A percentile compares a stretch with the other conserved stretches of the same genome.
Conservation (phyloP, 495 filamentous ascomycete species). For the Penicillium pulvis region DNA sequence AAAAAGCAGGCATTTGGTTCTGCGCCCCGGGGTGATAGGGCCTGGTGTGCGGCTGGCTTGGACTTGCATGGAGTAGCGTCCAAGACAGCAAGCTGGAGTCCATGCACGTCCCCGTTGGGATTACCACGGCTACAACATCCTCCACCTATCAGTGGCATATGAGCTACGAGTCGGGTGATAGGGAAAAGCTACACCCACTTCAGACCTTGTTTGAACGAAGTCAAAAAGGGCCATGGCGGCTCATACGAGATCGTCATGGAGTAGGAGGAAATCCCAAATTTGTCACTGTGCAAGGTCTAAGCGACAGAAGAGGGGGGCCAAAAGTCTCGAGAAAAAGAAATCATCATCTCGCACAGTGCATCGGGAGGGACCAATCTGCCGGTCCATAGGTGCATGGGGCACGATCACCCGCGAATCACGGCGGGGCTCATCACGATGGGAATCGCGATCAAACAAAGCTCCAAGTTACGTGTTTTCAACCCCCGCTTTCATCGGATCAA, state of each 20-base stretch:
- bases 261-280: not conserved
- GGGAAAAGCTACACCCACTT: not conserved
- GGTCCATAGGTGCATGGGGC: not conserved
- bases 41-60: not conserved
- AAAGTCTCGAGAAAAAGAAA: not conserved
- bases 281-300: not conserved
- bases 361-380: not conserved
- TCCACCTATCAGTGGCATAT: not conserved
- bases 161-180: not conserved
- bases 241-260: not conserved
- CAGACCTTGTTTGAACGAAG: not conserved
- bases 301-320: not conserved
- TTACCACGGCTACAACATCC: not conserved
- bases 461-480: not conserved
- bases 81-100: not conserved
- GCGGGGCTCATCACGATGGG: not conserved
- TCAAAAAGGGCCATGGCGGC: not conserved
- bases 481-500: slow-evolving; percentile 5
- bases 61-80: not conserved
- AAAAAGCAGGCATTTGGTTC: not conserved
- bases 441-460: slow-evolving; percentile 3
- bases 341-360: not conserved
- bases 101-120: not conserved
- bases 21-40: not conserved
- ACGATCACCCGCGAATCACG: slow-evolving; percentile 1